Percentiles rank a stretch among this genome's conserved stretches.
Conservation (phyloP, 2,329 filamentous ascomycete species). For the Berkeleyomyces basicola region DNA sequence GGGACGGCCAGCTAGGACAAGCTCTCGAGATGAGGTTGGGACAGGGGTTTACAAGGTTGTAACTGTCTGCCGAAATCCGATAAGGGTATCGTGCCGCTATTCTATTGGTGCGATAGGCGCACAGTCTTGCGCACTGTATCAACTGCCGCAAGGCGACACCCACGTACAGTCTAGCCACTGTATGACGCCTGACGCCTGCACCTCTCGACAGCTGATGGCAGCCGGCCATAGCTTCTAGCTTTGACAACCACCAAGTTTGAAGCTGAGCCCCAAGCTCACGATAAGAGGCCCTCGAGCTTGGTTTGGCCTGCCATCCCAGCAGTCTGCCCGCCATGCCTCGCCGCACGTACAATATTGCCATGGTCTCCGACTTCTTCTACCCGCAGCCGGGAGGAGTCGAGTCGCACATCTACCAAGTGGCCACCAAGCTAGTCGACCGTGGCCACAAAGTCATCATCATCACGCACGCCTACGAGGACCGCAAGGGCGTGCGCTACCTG, state of each 20-base stretch:
- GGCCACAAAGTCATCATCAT: conserved; percentile 97
- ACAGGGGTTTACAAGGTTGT: not conserved
- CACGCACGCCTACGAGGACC: conserved; percentile 82
- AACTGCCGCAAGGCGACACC: too few species aligned
- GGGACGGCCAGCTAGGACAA: not conserved
- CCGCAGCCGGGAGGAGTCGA: conserved; percentile 93
- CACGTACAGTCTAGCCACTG: not conserved
- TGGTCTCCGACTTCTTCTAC: conserved; percentile 99
- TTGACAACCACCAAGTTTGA: not conserved
- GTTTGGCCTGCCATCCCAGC: not conserved
- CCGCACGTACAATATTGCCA: conserved; percentile 53
- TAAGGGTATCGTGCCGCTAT: not conserved
- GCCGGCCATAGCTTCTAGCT: not conserved
- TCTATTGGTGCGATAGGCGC: not conserved
- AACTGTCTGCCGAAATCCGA: not conserved
- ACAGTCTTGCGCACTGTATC: not conserved
- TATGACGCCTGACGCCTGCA: not conserved
- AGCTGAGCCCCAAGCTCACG: not conserved
- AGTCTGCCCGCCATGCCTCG: conserved; percentile 29
- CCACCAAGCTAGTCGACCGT: conserved; percentile 88
- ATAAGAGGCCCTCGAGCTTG: not conserved
- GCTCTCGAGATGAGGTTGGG: not conserved
- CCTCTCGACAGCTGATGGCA: not conserved
- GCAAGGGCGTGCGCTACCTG: conserved; percentile 83
- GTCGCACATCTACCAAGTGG: conserved; percentile 96